Conservation (phyloP, 148 eudicot genomes). For the Oxyria digyna region DNA sequence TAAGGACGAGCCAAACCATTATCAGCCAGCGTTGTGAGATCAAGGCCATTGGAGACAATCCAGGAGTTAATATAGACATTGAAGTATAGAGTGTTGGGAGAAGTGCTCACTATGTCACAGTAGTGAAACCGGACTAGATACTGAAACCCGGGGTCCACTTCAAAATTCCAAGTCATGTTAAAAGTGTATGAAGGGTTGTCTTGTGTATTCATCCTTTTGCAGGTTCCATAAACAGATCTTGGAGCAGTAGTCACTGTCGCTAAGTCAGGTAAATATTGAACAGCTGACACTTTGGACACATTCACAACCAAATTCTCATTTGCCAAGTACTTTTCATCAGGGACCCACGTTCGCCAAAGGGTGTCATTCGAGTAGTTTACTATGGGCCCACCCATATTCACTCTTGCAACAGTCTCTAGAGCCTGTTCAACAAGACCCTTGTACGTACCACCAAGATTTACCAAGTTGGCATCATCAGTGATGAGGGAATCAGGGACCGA, state of each 20-base stretch:
- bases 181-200: slow-evolving; percentile 35
- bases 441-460: slow-evolving; percentile 24
- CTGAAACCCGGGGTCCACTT: slow-evolving; percentile 38
- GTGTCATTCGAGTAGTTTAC: slow-evolving; percentile 47
- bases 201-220: slow-evolving; percentile 33
- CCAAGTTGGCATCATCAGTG: slow-evolving; percentile 34
- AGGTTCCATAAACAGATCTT: slow-evolving; percentile 55
- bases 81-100: slow-evolving; percentile 23
- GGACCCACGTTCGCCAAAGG: slow-evolving; percentile 54
- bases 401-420: slow-evolving; percentile 48
- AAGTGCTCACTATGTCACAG: slow-evolving; percentile 41
- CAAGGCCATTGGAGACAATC: slow-evolving; percentile 17
- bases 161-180: slow-evolving; percentile 59
- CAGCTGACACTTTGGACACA: slow-evolving; percentile 25
- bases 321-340: slow-evolving; percentile 33
- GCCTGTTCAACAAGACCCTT: slow-evolving; percentile 37
- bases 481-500: slow-evolving; percentile 53
- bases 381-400: slow-evolving; percentile 67
- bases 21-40: slow-evolving; percentile 13
- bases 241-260: slow-evolving; percentile 58
- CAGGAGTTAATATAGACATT: slow-evolving; percentile 31
- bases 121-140: slow-evolving; percentile 38
- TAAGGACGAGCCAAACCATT: slow-evolving; percentile 22
- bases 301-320: slow-evolving; percentile 22
- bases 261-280: slow-evolving; percentile 27